Percentiles rank a stretch among this genome's conserved stretches.
Conservation (phyloP, 75 land plant genomes). For the Ceratopteris richardii region DNA sequence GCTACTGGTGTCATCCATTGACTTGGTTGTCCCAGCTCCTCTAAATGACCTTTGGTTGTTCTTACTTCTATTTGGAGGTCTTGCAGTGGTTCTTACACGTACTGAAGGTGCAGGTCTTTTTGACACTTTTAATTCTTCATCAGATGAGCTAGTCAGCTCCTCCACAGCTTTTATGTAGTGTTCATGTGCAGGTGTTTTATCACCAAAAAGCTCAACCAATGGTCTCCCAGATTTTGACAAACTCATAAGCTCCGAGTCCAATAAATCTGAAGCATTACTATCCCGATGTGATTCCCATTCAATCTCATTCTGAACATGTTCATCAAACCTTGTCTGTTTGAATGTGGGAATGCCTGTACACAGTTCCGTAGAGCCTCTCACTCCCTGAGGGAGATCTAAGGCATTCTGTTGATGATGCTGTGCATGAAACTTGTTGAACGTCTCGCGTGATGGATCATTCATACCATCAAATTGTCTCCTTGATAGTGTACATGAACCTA, state of each 20-base stretch:
- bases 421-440: too few species aligned
- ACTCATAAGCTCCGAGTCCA: slow-evolving; percentile 2
- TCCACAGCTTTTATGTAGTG: slow-evolving; percentile 6
- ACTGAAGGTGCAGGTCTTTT: background rate
- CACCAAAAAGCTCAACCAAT: background rate
- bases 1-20: too few species aligned
- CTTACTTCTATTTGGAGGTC: too few species aligned
- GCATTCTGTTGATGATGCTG: too few species aligned
- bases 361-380: too few species aligned
- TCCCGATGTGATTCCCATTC: background rate
- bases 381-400: too few species aligned
- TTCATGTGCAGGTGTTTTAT: background rate
- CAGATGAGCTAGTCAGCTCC: slow-evolving; percentile 2
- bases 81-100: background rate
- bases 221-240: slow-evolving; percentile 3
- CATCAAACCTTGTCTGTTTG: background rate
- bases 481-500: too few species aligned
- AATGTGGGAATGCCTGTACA: too few species aligned
- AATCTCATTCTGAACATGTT: background rate
- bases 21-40: too few species aligned
- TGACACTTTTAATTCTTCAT: background rate
- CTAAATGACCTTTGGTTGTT: too few species aligned
- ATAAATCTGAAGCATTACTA: slow-evolving; percentile 2
- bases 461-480: too few species aligned
- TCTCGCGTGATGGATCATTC: too few species aligned